Conservation (phyloP, 2,329 filamentous ascomycete species). For the Fusarium buxicola region DNA sequence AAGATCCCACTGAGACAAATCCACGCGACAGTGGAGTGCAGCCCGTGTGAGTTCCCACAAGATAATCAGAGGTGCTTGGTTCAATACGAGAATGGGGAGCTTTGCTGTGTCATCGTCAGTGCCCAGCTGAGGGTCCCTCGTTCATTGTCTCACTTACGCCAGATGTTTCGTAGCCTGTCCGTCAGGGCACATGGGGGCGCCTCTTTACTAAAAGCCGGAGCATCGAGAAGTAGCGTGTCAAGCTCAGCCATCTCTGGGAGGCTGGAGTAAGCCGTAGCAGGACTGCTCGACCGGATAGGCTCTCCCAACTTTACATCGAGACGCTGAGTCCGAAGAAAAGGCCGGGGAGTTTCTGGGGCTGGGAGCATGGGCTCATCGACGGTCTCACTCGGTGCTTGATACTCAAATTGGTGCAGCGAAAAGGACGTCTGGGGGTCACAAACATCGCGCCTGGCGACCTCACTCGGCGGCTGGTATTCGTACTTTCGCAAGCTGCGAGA, state of each 20-base stretch:
- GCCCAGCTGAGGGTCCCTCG: background rate
- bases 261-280: conserved; percentile 34
- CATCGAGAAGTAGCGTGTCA: conserved; percentile 10
- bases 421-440: background rate
- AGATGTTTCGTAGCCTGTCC: conserved; percentile 51
- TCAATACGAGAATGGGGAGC: conserved; percentile 54
- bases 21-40: conserved; percentile 58
- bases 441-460: background rate
- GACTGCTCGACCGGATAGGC: conserved; percentile 21
- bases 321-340: conserved; percentile 6
- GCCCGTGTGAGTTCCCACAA: conserved; percentile 65
- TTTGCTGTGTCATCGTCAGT: conserved; percentile 46
- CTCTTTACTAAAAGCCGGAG: background rate
- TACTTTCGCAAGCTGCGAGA: conserved; percentile 26
- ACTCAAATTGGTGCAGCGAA: conserved; percentile 9
- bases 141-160: conserved; percentile 51
- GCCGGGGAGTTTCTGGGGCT: background rate
- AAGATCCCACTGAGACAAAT: conserved; percentile 51
- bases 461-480: conserved; percentile 11
- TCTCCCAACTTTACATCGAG: conserved; percentile 3
- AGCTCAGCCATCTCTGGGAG: conserved; percentile 31
- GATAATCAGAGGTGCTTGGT: conserved; percentile 60
- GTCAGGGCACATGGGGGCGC: conserved; percentile 18
- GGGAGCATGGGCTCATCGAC: conserved; percentile 30
- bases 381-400: conserved; percentile 19